These are phyloP conservation scores for Hypoxylon sp. DNA, from an alignment of 2,329 filamentous ascomycete genomes.

Conservation along the genomic window DNA sequence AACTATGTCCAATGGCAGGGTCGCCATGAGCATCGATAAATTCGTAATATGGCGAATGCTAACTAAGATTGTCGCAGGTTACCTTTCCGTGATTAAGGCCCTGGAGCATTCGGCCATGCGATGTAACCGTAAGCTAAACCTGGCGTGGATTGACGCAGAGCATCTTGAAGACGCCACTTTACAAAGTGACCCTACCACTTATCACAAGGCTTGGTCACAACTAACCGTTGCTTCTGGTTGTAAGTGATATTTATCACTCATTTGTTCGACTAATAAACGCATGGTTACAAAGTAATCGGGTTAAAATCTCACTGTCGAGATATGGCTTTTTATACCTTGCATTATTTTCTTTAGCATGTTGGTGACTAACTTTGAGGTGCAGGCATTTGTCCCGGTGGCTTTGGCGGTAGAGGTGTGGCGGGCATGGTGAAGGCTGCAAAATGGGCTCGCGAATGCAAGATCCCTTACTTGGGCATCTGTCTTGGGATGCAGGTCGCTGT, in stretches of 20 bases:
- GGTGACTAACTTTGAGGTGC: slow-evolving; percentile 17
- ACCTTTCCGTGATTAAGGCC: slow-evolving; percentile 86
- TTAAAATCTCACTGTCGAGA: neutral
- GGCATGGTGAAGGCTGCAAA: slow-evolving; percentile 92
- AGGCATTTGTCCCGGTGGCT: slow-evolving; percentile 69
- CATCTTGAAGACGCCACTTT: slow-evolving; percentile 80
- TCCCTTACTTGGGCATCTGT: slow-evolving; percentile 90
- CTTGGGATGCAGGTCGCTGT: slow-evolving; percentile 94
- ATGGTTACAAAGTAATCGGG: neutral
- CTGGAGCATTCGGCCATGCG: slow-evolving; percentile 94
- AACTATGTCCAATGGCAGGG: neutral
- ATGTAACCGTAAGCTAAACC: slow-evolving; percentile 82
- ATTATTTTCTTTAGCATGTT: neutral
- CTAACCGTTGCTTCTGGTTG: slow-evolving; percentile 39
- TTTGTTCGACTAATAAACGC: neutral
- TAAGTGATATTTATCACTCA: slow-evolving; percentile 64
- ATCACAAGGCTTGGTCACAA: slow-evolving; percentile 86
- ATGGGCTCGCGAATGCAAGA: slow-evolving; percentile 86
- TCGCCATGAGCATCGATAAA: neutral
- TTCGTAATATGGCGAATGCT: neutral
- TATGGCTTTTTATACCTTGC: neutral
- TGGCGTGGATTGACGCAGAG: slow-evolving; percentile 88
- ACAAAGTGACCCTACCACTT: slow-evolving; percentile 76
- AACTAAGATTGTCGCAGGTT: slow-evolving; percentile 64
- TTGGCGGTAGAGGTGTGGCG: slow-evolving; percentile 83